Evolutionary conservation across 2,329 filamentous ascomycete species (phyloP), one percentile per base, ranked within the genome.

Genomic region (Gremmenia infestans): DNA sequence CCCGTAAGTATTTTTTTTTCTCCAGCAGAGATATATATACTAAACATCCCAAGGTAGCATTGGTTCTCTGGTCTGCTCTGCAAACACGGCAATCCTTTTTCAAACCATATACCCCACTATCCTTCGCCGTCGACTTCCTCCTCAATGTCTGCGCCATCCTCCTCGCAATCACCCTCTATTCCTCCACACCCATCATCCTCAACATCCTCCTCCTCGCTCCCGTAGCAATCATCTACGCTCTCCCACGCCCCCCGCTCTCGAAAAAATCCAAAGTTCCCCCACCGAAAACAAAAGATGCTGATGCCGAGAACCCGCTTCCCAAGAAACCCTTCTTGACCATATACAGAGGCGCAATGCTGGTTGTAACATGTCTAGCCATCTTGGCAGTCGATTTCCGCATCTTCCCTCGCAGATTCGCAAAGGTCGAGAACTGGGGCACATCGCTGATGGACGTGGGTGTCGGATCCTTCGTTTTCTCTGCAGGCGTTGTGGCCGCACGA

Each of bases 381-480:
- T 81, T 99, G n/a, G 94, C 94, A 15, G 94, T 99, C 51, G 94
- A 99, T 73, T 99, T 99, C 70, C 85, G 81, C 17, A 79, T 97
- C 57, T 99, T 99, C 67, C 94, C 94, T 2, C 84, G 94, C 28
- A 87, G 94, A 35, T 97, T 97, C 70, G 94, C 91, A 55, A 99
- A 99, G 76, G 94, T 96, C 2, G 94, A 99, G 73, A 97, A 90
- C n/a, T 99, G 94, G 91, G 94, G 94, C 53, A 97, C 93, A 1
- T 97, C 93, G n/a, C 76, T 99, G 59, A 99, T 99, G 94, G 94
- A 99, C 70, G 79, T 97, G 67, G 94, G 94, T 49, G 94, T 99
- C 48, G 94, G 94, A 28, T 96, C 92, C 12, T 99, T 99, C 74
- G 94, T 99, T 65, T 99, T 96, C 73, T 91, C 91, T 2, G 89